Evolutionary conservation across 768 basidiomycete genomes (phyloP), one percentile per base, ranked within the genome.

Genomic region (Termitomyces sp.): DNA sequence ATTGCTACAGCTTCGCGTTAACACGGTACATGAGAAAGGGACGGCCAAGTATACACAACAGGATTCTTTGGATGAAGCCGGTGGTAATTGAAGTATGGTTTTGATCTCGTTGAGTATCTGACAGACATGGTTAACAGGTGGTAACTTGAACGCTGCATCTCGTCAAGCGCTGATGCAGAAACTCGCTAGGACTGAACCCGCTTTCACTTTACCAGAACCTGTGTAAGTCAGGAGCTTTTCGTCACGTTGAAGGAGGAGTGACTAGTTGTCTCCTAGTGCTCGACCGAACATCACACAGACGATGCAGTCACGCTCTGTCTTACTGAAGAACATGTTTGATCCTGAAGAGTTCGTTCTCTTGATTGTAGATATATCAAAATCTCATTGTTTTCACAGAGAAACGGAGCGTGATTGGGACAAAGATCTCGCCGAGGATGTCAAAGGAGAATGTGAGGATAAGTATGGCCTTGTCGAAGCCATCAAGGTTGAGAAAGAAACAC

Each of bases 151-250:
- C 79, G 92, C 92, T 80, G 92, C 91, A 69, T 93, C 94, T 70
- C 92, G 97, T 77, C 94, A 97, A 81, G 92, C 94, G 73, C 92
- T 99, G 79, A 99, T 99, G 97, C 93, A 95, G 78, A 99, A 98
- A 86, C 92, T 99, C 83, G 94, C 97, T 73, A 93, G 97, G 80
- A 91, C 86, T 75, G 90, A 92, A 67, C 78, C 82, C 46, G 72
- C 85, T 51, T 73, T 82, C 51, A 69, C 75, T 56, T 78, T 76
- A 66, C 79, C 82, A 63, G 78, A 84, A 66, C 81, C 85, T 26
- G 70, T 82, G 90, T 92, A 73, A 62, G 85, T 33, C 15, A 24
- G 70, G 44, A 48, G 13, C 5, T 50, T 49, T 26, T n/a, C 45
- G n/a, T 16, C 33, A 45, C 24, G 24, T 51, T 4, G 46, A 39